phyloP scores from a whole-genome alignment of 139 green algal genomes.

The Chlamydomonas asymmetrica region DNA sequence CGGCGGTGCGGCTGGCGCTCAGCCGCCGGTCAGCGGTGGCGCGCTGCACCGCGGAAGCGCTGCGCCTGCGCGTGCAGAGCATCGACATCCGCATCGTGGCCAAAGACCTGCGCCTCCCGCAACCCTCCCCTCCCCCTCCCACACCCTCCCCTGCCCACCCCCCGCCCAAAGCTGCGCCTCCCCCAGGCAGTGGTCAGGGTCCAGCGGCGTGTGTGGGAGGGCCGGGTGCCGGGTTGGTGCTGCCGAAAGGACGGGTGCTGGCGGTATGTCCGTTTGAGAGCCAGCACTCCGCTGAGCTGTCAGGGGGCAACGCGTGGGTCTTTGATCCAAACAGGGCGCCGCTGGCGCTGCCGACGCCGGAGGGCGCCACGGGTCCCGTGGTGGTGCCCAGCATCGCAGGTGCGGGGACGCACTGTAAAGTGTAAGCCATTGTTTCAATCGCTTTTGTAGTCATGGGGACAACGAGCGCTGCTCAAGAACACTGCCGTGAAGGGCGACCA shows the following conservation, averaged over 20 bases:
- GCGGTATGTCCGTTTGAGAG: conserved; percentile 63
- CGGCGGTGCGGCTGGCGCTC: conserved; percentile 23
- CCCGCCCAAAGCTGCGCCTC: neutral
- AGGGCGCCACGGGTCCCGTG: conserved; percentile 27
- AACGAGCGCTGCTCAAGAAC: too few relatives aligned
- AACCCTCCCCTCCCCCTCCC: too few relatives aligned
- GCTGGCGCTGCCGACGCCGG: conserved; percentile 36
- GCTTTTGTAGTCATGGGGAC: too few relatives aligned
- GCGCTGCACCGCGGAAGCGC: conserved; percentile 51
- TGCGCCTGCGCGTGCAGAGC: conserved; percentile 56
- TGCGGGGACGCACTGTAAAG: neutral
- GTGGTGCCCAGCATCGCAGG: neutral
- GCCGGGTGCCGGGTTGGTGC: neutral
- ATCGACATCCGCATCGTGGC: conserved; percentile 65
- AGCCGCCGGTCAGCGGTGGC: conserved; percentile 19
- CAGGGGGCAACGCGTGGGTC: conserved; percentile 11
- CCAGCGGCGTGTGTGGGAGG: neutral
- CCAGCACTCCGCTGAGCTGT: conserved; percentile 61
- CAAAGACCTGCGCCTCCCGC: conserved; percentile 11
- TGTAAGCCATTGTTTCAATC: too few relatives aligned
- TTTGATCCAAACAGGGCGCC: conserved; percentile 47
- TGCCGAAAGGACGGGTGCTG: conserved; percentile 59
- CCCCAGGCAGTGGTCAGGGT: neutral
- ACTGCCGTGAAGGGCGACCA: too few relatives aligned
- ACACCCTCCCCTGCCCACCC: neutral